Percentiles rank a stretch among this genome's conserved stretches.
Conservation (phyloP, 371 early-diverging fungal species). For the Umbelopsis sp. region DNA sequence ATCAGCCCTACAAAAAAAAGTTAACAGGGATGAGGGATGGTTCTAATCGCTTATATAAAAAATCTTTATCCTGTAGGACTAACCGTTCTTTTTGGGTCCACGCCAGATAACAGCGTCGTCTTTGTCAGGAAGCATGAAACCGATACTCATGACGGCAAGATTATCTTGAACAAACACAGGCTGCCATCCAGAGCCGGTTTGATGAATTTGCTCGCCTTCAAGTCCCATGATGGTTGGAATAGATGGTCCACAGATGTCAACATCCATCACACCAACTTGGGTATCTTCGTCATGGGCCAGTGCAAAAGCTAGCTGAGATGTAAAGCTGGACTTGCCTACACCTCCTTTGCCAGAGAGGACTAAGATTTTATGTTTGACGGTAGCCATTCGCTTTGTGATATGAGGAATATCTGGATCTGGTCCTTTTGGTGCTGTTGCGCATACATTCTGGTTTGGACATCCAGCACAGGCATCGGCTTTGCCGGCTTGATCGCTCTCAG, state of each 20-base stretch:
- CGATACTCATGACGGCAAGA: conserved; percentile 93
- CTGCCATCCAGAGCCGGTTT: conserved; percentile 82
- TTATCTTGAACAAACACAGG: conserved; percentile 94
- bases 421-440: conserved; percentile 87
- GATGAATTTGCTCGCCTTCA: conserved; percentile 87
- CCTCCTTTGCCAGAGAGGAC: conserved; percentile 99
- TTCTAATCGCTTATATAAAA: neutral
- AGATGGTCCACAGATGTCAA: conserved; percentile 99
- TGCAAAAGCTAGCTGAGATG: conserved; percentile 80
- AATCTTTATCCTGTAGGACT: neutral
- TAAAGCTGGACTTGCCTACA: conserved; percentile 95
- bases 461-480: conserved; percentile 93
- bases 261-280: conserved; percentile 94
- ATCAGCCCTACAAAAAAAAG: conserved; percentile 59
- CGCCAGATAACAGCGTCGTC: conserved; percentile 99
- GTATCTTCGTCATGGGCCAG: conserved; percentile 65
- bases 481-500: conserved; percentile 91
- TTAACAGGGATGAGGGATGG: conserved; percentile 2
- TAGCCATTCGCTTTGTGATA: conserved; percentile 69
- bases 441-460: conserved; percentile 95
- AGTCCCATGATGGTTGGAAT: conserved; percentile 92
- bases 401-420: conserved; percentile 93
- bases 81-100: conserved; percentile 94
- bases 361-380: conserved; percentile 83
- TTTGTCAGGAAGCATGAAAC: conserved; percentile 88